Evolutionary conservation across 345 rosid genomes (phyloP).

Genomic region (Schrenkiella parvula): DNA sequence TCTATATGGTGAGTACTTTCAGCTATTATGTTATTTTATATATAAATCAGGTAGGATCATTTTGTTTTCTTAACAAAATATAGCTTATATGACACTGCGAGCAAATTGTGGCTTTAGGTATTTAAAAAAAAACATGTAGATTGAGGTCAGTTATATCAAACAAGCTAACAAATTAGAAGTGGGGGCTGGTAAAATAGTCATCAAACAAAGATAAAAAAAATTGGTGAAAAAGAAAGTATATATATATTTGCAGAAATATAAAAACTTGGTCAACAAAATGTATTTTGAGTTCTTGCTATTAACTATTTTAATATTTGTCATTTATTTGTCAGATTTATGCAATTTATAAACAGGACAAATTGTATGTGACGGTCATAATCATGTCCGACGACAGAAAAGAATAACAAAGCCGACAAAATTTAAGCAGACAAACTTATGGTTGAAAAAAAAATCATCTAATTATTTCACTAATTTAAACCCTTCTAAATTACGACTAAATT

Average conservation of each 20-base stretch:
- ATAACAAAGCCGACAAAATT: not conserved
- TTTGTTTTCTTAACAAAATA: not conserved
- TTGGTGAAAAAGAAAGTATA: not conserved
- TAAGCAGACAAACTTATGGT: not conserved
- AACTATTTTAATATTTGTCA: not conserved
- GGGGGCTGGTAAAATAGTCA: not conserved
- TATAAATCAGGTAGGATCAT: not conserved
- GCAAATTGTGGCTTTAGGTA: not conserved
- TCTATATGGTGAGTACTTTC: not conserved
- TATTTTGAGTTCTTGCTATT: not conserved
- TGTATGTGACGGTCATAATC: not conserved
- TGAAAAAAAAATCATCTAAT: not conserved
- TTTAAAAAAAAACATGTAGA: not conserved
- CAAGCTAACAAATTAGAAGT: not conserved
- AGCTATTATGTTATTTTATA: not conserved
- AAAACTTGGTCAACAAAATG: not conserved
- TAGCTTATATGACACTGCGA: not conserved
- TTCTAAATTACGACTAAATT: not conserved
- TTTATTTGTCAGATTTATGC: not conserved
- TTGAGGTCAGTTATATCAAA: not conserved
- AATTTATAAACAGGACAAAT: not conserved
- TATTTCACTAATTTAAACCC: constrained; percentile 30
- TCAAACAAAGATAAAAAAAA: not conserved
- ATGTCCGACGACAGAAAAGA: not conserved
- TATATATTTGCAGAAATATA: not conserved